Conservation (phyloP, 2,329 filamentous ascomycete genomes). For the Fusarium camptoceras region DNA sequence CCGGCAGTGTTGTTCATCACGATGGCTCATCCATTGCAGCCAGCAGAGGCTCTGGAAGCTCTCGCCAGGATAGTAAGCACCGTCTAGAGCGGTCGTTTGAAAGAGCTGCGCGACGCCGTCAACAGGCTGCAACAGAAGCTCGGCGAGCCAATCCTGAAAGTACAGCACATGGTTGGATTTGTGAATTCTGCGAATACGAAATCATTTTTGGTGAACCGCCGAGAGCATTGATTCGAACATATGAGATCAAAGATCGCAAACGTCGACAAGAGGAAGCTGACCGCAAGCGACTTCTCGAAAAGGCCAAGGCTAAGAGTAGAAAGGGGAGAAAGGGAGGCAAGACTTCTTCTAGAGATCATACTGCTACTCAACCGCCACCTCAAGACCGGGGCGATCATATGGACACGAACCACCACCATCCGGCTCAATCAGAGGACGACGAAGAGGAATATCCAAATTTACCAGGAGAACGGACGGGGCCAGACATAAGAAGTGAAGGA, state of each 20-base stretch:
- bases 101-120: slow-evolving; percentile 80
- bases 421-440: slow-evolving; percentile 55
- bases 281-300: slow-evolving; percentile 84
- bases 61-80: slow-evolving; percentile 70
- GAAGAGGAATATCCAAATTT: slow-evolving; percentile 47
- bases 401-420: slow-evolving; percentile 50
- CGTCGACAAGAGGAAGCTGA: slow-evolving; percentile 88
- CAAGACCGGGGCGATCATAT: slow-evolving; percentile 39
- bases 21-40: slow-evolving; percentile 52
- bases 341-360: slow-evolving; percentile 46
- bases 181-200: slow-evolving; percentile 98
- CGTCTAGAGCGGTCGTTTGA: slow-evolving; percentile 77
- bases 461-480: slow-evolving; percentile 32
- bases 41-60: slow-evolving; percentile 46
- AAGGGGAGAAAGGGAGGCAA: slow-evolving; percentile 87
- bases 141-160: slow-evolving; percentile 80
- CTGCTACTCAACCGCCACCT: slow-evolving; percentile 36
- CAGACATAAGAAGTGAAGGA: slow-evolving; percentile 20
- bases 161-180: slow-evolving; percentile 87
- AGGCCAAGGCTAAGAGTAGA: slow-evolving; percentile 91
- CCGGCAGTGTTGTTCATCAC: slow-evolving; percentile 43
- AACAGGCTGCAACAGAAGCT: slow-evolving; percentile 78
- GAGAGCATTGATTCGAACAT: slow-evolving; percentile 85
- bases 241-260: slow-evolving; percentile 93
- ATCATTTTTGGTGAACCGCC: slow-evolving; percentile 92